Conservation (phyloP, 345 rosid species). For the Carallia brachiata region DNA sequence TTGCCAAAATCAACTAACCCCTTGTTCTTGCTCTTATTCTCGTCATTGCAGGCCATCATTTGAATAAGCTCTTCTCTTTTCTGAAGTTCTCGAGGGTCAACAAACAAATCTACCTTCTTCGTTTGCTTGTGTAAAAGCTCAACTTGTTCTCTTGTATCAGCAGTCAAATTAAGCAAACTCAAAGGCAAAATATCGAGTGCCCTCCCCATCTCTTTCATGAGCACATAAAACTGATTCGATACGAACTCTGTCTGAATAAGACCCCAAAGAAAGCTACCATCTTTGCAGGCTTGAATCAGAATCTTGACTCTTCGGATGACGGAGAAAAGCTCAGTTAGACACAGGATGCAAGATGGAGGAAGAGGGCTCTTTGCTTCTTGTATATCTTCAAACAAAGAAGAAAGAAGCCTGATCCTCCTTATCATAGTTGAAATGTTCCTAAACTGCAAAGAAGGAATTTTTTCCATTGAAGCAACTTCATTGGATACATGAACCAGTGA, state of each 20-base stretch:
- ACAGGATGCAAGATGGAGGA: slow-evolving; percentile 58
- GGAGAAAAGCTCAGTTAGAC: slow-evolving; percentile 54
- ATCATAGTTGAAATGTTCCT: slow-evolving; percentile 48
- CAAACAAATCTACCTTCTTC: slow-evolving; percentile 43
- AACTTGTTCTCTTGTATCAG: slow-evolving; percentile 61
- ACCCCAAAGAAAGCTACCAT: slow-evolving; percentile 53
- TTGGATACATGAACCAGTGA: slow-evolving; percentile 45
- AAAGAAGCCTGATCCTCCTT: slow-evolving; percentile 57
- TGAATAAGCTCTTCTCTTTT: slow-evolving; percentile 46
- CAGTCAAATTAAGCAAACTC: slow-evolving; percentile 44
- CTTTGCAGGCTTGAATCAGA: slow-evolving; percentile 47
- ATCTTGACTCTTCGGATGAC: slow-evolving; percentile 45
- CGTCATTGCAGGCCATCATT: slow-evolving; percentile 38
- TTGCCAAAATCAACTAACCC: slow-evolving; percentile 33
- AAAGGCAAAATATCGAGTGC: slow-evolving; percentile 66
- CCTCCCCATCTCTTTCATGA: slow-evolving; percentile 61
- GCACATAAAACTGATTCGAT: slow-evolving; percentile 48
- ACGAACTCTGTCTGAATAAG: slow-evolving; percentile 37
- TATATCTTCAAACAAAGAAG: slow-evolving; percentile 56
- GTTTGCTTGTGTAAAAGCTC: slow-evolving; percentile 65
- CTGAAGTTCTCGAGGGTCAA: slow-evolving; percentile 43
- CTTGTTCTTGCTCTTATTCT: slow-evolving; percentile 39
- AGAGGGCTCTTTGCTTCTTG: slow-evolving; percentile 34
- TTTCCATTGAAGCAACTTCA: slow-evolving; percentile 50
- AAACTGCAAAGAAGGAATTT: slow-evolving; percentile 42